Percentiles rank a stretch among this genome's conserved stretches.
These are phyloP conservation scores for Kazachstania viticola DNA, from an alignment of 805 yeast genomes.

Conservation along the genomic window DNA sequence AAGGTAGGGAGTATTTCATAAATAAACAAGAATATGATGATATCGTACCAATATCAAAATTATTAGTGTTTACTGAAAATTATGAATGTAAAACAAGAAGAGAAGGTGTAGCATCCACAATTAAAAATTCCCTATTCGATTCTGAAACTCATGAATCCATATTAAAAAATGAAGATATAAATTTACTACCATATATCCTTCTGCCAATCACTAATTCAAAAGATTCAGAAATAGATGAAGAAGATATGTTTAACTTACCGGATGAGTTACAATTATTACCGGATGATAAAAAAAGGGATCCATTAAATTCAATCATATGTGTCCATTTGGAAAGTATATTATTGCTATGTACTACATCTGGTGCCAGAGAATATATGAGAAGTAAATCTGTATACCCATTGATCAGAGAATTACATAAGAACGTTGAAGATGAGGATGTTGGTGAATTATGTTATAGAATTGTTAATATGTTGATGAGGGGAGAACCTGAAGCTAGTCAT, in stretches of 20 bases:
- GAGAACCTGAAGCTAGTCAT: conserved; percentile 45
- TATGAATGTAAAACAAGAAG: conserved; percentile 70
- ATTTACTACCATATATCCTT: conserved; percentile 69
- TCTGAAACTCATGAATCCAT: conserved; percentile 51
- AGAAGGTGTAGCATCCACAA: conserved; percentile 86
- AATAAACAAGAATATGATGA: conserved; percentile 61
- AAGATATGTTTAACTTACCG: conserved; percentile 79
- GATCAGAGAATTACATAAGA: conserved; percentile 75
- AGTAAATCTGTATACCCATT: conserved; percentile 76
- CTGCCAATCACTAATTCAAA: conserved; percentile 73
- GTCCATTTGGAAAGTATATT: conserved; percentile 73
- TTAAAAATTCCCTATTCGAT: conserved; percentile 82
- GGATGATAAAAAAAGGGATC: conserved; percentile 68
- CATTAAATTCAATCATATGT: conserved; percentile 48
- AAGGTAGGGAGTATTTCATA: conserved; percentile 70
- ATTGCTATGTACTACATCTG: conserved; percentile 63
- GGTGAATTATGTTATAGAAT: conserved; percentile 68
- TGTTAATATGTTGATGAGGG: conserved; percentile 88
- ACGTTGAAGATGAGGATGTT: conserved; percentile 35
- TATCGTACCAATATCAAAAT: conserved; percentile 70
- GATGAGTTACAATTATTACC: conserved; percentile 76
- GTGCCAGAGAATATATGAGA: conserved; percentile 66
- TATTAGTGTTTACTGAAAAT: conserved; percentile 72
- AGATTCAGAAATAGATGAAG: conserved; percentile 59
- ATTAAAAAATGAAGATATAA: conserved; percentile 49